Evolutionary conservation across 306 rosid genomes (phyloP).

Genomic region (Cicer bijugum): DNA sequence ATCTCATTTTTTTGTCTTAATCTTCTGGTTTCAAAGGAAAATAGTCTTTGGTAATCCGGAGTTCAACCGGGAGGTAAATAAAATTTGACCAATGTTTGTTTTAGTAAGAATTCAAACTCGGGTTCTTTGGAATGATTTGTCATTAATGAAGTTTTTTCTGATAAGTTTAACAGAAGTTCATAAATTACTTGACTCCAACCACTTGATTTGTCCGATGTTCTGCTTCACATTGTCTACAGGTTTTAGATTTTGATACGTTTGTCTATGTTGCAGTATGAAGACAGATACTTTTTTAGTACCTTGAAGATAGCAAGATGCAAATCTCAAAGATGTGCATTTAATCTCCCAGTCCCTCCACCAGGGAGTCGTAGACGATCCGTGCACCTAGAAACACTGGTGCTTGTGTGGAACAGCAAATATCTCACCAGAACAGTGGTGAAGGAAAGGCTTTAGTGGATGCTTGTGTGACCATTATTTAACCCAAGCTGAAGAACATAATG

Average conservation of each 20-base stretch:
- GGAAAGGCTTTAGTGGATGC: slow-evolving; percentile 60
- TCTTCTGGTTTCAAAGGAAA: too few species aligned
- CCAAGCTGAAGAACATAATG: too few species aligned
- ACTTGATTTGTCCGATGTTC: not conserved
- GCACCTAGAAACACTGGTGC: slow-evolving; percentile 68
- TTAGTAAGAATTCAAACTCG: too few species aligned
- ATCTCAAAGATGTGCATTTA: slow-evolving; percentile 46
- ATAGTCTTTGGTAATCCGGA: too few species aligned
- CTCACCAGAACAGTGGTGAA: slow-evolving; percentile 61
- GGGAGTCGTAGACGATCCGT: slow-evolving; percentile 50
- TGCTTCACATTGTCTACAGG: slow-evolving; percentile 1
- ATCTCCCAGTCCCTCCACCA: slow-evolving; percentile 39
- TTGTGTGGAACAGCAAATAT: slow-evolving; percentile 64
- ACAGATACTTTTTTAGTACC: slow-evolving; percentile 52
- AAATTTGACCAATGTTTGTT: too few species aligned
- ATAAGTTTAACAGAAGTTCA: too few species aligned
- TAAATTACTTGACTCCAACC: too few species aligned
- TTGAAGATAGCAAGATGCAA: slow-evolving; percentile 78
- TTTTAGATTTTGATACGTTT: slow-evolving; percentile 31
- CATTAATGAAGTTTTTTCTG: too few species aligned
- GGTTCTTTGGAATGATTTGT: too few species aligned
- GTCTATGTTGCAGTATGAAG: slow-evolving; percentile 49
- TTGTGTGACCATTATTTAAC: not conserved
- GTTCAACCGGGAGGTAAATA: too few species aligned
- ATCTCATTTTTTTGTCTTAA: not conserved